These are phyloP conservation scores for Candida tammaniensis DNA, from an alignment of 805 yeast genomes.

Conservation along the genomic window DNA sequence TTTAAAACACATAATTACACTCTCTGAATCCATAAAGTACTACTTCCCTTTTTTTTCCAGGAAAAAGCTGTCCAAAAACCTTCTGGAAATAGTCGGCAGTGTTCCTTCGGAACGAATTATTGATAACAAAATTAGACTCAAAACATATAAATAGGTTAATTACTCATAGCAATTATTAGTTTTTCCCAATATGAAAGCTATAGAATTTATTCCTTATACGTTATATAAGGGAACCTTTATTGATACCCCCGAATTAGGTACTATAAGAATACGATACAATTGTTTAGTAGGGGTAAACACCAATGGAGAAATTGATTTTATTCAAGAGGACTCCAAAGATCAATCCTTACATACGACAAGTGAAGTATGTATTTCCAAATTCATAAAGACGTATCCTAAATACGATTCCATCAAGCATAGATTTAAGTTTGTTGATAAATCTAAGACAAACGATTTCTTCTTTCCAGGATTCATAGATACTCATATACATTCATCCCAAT, in stretches of 20 bases:
- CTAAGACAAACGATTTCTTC: conserved; percentile 51
- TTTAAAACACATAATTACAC: too few relatives aligned
- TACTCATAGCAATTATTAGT: too few relatives aligned
- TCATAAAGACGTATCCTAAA: conserved; percentile 9
- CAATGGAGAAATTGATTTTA: conserved; percentile 51
- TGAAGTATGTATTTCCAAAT: not conserved
- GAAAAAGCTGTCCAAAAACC: too few relatives aligned
- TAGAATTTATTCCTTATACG: conserved; percentile 26
- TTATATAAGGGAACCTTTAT: conserved; percentile 68
- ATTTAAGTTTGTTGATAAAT: conserved; percentile 23
- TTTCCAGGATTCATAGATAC: conserved; percentile 52
- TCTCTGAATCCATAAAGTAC: too few relatives aligned
- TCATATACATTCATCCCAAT: conserved; percentile 46
- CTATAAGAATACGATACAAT: conserved; percentile 51
- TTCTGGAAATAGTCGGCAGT: too few relatives aligned
- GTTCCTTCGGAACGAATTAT: too few relatives aligned
- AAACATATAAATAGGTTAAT: too few relatives aligned
- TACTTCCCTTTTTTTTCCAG: too few relatives aligned
- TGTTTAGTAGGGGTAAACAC: conserved; percentile 63
- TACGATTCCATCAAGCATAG: conserved; percentile 4
- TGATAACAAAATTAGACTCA: too few relatives aligned
- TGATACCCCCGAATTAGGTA: conserved; percentile 64
- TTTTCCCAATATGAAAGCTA: conserved; percentile 15
- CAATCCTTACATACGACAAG: not conserved
- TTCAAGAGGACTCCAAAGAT: conserved; percentile 13